Base-by-base conservation (phyloP, 1,284 basidiomycete species). In the Cryptococcus sp. region DNA sequence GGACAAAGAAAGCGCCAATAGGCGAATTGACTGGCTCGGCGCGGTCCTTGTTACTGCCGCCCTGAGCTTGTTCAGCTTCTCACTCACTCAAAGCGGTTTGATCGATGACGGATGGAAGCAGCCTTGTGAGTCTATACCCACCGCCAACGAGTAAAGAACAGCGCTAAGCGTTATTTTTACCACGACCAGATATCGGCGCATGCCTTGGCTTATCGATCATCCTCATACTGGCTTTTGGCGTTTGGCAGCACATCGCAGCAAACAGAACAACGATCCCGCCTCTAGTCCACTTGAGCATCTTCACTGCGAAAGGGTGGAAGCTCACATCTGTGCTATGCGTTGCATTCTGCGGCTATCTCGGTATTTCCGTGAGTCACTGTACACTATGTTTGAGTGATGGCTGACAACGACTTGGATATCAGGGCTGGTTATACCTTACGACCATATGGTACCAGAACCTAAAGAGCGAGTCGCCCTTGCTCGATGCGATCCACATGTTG, bases 171-270 rank as follows among this genome's bases (percentile, higher is more conserved):
- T 1, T 22, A 16, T 46, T 37, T 26, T 29, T 20, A 20, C 26
- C 47, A n/a, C n/a, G n/a, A n/a, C n/a, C n/a, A 68, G 73, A 74
- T 49, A 63, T 75, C n/a, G 63, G 68, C 3, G 68, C 61, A 1
- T 54, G 73, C 2, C 61, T 76, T 10, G 67, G 55, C 46, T 23
- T 74, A 19, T 70, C 69, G 1, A 51, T 73, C 20, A 40, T 73
- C 17, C 59, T 76, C 20, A 61, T 76, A 25, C 51, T 64, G 5
- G 63, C 52, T 8, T 78, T 76, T 45, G 67, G 64, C 8, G 58
- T 67, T 34, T 78, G 66, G 63, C 67, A 72, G 41, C 61, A 61
- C 20, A 60, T 62, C 51, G 56, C 68, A 23, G 65, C 64, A 48
- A 54, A 41, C 20, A 51, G 57, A 10, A 67, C 66, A 3, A 45